Conservation (phyloP, 805 yeast species). For the Brettanomyces bruxellensis region DNA sequence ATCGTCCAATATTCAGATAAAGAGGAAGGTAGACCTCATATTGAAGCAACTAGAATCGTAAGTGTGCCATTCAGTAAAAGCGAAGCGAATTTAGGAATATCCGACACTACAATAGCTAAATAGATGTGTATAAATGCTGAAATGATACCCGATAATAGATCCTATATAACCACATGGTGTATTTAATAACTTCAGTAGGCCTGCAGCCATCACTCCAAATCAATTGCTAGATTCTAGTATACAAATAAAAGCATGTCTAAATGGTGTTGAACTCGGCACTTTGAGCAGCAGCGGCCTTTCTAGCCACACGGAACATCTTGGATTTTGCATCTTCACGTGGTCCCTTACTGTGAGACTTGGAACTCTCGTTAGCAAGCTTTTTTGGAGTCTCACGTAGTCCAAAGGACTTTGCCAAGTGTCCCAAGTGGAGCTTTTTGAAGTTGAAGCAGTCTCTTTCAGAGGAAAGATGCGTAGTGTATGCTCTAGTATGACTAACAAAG, state of each 20-base stretch:
- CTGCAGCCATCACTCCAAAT: too few species aligned
- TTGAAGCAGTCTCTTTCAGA: slow-evolving; percentile 75
- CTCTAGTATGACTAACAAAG: slow-evolving; percentile 83
- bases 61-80: too few species aligned
- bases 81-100: too few species aligned
- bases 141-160: too few species aligned
- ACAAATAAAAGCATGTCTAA: slow-evolving; percentile 12
- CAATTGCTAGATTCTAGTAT: background rate
- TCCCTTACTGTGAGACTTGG: slow-evolving; percentile 29
- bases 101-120: too few species aligned
- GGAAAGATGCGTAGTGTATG: slow-evolving; percentile 89
- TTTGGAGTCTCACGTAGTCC: slow-evolving; percentile 94
- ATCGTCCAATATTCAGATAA: too few species aligned
- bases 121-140: too few species aligned
- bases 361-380: slow-evolving; percentile 39
- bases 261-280: slow-evolving; percentile 69
- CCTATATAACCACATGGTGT: too few species aligned
- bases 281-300: slow-evolving; percentile 51
- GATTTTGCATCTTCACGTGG: slow-evolving; percentile 61
- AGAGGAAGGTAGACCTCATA: too few species aligned
- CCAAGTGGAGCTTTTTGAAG: slow-evolving; percentile 76
- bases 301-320: slow-evolving; percentile 70
- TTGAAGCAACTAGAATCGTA: too few species aligned
- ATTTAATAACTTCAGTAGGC: too few species aligned
- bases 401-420: slow-evolving; percentile 92